A percentile compares a stretch with the other conserved stretches of the same genome.
Conservation (phyloP, 345 rosid species). For the Carallia brachiata region DNA sequence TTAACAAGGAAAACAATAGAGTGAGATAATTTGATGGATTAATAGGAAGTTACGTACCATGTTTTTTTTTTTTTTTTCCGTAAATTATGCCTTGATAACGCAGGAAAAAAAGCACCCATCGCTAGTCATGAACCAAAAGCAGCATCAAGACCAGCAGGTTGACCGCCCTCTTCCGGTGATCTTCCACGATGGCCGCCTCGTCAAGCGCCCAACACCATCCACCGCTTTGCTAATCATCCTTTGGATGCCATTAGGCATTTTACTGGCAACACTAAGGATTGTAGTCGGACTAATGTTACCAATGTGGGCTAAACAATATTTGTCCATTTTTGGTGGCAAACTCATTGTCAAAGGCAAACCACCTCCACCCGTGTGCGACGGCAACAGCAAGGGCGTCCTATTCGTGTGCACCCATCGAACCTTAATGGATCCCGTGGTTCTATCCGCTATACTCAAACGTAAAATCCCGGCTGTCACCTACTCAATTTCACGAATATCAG, state of each 20-base stretch:
- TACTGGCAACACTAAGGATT: constrained; percentile 56
- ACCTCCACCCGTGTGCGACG: constrained; percentile 42
- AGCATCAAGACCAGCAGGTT: constrained; percentile 20
- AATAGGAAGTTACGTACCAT: background rate
- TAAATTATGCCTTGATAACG: no score
- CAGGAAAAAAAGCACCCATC: constrained; percentile 70
- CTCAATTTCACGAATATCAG: constrained; percentile 74
- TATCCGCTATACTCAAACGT: constrained; percentile 66
- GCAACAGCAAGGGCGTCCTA: constrained; percentile 51
- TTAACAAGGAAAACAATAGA: no score
- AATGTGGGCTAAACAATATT: constrained; percentile 54
- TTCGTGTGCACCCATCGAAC: constrained; percentile 94
- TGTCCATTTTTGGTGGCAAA: constrained; percentile 57
- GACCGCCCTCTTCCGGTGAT: constrained; percentile 71
- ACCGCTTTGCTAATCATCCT: constrained; percentile 66
- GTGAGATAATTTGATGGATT: no score
- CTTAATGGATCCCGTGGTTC: constrained; percentile 83
- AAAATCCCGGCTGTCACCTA: constrained; percentile 89
- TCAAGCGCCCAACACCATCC: constrained; percentile 70
- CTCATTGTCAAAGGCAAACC: constrained; percentile 74
- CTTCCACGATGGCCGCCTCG: constrained; percentile 91
- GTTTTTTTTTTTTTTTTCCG: background rate
- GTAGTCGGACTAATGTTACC: constrained; percentile 53
- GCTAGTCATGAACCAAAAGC: constrained; percentile 19
- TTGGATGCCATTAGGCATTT: constrained; percentile 84